Evolutionary conservation across 345 rosid genomes (phyloP).

Genomic region (Hibiscus trionum): DNA sequence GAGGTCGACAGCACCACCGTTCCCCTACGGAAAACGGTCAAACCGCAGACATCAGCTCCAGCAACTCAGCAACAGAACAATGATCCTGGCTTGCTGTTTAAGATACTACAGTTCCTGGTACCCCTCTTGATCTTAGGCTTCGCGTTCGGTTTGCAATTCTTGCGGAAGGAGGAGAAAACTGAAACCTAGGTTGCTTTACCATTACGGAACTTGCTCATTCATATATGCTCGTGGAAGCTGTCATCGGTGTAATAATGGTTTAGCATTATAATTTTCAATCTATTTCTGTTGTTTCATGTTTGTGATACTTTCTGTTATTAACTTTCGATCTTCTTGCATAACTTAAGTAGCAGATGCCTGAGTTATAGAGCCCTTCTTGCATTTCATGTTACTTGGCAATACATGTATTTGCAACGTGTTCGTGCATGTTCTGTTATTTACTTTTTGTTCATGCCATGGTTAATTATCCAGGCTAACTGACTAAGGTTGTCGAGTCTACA

Average conservation of each 20-base stretch:
- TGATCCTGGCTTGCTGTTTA: conserved; percentile 26
- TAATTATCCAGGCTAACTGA: too few relatives aligned
- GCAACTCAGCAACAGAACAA: background rate
- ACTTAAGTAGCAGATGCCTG: background rate
- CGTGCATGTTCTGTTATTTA: too few relatives aligned
- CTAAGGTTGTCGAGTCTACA: background rate
- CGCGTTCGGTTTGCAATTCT: conserved; percentile 49
- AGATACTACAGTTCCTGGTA: conserved; percentile 44
- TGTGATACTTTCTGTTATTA: background rate
- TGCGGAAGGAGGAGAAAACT: conserved; percentile 34
- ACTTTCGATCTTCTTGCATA: background rate
- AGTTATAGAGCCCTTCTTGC: background rate
- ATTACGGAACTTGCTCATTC: background rate
- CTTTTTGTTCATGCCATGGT: too few relatives aligned
- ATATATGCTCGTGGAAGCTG: background rate
- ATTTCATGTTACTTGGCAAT: background rate
- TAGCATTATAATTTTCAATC: too few relatives aligned
- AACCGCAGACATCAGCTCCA: conserved; percentile 7
- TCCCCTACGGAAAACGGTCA: conserved; percentile 33
- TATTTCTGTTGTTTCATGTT: background rate
- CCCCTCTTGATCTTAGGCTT: conserved; percentile 64
- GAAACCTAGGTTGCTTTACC: conserved; percentile 8
- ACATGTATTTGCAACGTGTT: background rate
- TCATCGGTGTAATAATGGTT: background rate
- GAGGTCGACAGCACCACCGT: conserved; percentile 48